phyloP scores from a whole-genome alignment of 2,329 filamentous ascomycete genomes.

The Ascochyta rabiei region DNA sequence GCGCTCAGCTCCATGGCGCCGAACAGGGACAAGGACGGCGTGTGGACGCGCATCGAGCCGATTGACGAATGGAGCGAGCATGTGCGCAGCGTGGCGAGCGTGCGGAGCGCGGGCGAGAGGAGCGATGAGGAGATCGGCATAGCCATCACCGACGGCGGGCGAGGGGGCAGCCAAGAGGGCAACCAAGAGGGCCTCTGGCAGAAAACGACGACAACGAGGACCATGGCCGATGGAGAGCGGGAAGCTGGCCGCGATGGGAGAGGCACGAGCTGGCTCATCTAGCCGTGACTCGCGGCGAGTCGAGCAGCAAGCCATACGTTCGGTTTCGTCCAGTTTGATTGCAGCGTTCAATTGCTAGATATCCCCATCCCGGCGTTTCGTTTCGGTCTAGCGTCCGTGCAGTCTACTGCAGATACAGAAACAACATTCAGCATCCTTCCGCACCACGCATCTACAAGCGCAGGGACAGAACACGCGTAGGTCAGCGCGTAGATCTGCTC shows the following conservation, averaged over 20 bases:
- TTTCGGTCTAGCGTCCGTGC: too few species aligned
- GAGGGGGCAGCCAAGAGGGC: not conserved
- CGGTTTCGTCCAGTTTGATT: not conserved
- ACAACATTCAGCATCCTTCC: too few species aligned
- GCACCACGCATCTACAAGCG: too few species aligned
- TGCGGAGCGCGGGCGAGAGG: not conserved
- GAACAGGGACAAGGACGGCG: slow-evolving; percentile 4
- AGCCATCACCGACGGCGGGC: not conserved
- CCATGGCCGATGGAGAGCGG: not conserved
- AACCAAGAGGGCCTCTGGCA: slow-evolving; percentile 8
- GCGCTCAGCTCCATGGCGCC: not conserved
- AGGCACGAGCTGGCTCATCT: slow-evolving; percentile 1
- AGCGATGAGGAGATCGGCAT: slow-evolving; percentile 10
- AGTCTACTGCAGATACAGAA: too few species aligned
- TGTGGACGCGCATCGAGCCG: slow-evolving; percentile 10
- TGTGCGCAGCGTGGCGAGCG: not conserved
- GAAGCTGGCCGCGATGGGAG: not conserved
- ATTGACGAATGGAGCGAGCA: slow-evolving; percentile 3
- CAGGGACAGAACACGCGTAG: too few species aligned
- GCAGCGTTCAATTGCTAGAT: slow-evolving; percentile 2
- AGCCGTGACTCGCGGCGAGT: not conserved
- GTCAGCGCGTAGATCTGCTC: too few species aligned
- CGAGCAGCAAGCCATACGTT: not conserved
- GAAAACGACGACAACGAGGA: slow-evolving; percentile 7
- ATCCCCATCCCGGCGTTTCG: slow-evolving; percentile 3